Percentiles rank a stretch among this genome's conserved stretches.
phyloP scores from a whole-genome alignment of 352 stramenopile species.

The Pseudoperonospora humuli region DNA sequence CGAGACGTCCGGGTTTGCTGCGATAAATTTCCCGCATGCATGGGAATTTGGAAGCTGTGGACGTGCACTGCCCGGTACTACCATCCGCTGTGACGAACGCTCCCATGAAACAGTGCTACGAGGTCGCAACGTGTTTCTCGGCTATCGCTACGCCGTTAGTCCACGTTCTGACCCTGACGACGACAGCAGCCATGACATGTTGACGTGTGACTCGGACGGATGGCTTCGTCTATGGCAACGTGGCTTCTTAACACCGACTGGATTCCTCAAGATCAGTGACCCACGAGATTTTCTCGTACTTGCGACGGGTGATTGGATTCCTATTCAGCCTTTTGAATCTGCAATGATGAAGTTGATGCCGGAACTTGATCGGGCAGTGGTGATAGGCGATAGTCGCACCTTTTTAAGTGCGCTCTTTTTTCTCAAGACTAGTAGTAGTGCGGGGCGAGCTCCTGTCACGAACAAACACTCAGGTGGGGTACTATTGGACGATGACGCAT shows the following conservation, averaged over 20 bases:
- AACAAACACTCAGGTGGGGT: slow-evolving; percentile 17
- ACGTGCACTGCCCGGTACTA: slow-evolving; percentile 44
- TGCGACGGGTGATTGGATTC: slow-evolving; percentile 65
- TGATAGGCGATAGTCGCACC: slow-evolving; percentile 57
- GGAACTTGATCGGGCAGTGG: slow-evolving; percentile 55
- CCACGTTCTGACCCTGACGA: slow-evolving; percentile 1
- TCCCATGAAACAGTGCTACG: slow-evolving; percentile 56
- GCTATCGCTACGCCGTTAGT: slow-evolving; percentile 36
- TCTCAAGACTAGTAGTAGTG: slow-evolving; percentile 39
- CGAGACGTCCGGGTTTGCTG: slow-evolving; percentile 59
- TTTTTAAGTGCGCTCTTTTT: slow-evolving; percentile 77
- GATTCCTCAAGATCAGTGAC: slow-evolving; percentile 68
- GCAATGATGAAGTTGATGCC: slow-evolving; percentile 38
- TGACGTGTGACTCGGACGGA: slow-evolving; percentile 23
- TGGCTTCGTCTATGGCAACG: slow-evolving; percentile 52
- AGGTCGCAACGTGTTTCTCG: slow-evolving; percentile 65
- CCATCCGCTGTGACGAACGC: slow-evolving; percentile 52
- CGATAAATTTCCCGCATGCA: slow-evolving; percentile 62
- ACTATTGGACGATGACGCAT: slow-evolving; percentile 40
- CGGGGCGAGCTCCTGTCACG: slow-evolving; percentile 4
- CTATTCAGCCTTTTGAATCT: slow-evolving; percentile 51
- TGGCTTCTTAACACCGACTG: slow-evolving; percentile 56
- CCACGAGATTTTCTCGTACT: slow-evolving; percentile 66
- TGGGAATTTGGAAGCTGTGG: slow-evolving; percentile 72
- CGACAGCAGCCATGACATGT: slow-evolving; percentile 10